Evolutionary conservation across 2,329 filamentous ascomycete species (phyloP).

Genomic region (Tolypocladium album): DNA sequence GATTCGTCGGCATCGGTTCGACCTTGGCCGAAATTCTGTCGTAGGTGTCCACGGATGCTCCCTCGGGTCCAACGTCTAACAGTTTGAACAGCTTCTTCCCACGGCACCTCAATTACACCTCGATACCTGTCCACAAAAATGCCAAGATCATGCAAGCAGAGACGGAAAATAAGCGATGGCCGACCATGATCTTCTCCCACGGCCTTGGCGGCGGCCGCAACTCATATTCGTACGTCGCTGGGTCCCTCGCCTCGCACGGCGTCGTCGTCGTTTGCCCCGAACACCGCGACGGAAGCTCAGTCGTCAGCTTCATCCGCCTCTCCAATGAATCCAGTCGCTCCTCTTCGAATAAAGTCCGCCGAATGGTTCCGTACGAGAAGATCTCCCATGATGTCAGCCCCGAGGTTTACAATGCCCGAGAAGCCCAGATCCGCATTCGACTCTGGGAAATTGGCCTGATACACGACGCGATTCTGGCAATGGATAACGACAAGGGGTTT

Average conservation of each 20-base stretch:
- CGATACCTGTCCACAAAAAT: conserved; percentile 63
- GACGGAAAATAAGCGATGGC: conserved; percentile 50
- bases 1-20: conserved; percentile 59
- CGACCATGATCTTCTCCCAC: conserved; percentile 78
- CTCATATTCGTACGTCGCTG: conserved; percentile 73
- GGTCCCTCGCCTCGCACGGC: conserved; percentile 70
- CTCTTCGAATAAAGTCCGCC: conserved; percentile 14
- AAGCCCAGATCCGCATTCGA: conserved; percentile 63
- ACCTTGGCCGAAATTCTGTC: conserved; percentile 48
- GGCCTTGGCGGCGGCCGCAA: conserved; percentile 74
- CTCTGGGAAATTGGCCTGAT: conserved; percentile 69
- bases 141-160: conserved; percentile 47
- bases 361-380: conserved; percentile 34
- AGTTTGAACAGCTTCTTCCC: conserved; percentile 45
- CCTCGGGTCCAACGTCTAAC: not conserved
- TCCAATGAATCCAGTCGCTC: conserved; percentile 33
- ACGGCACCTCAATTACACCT: conserved; percentile 61
- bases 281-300: conserved; percentile 71
- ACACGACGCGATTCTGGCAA: conserved; percentile 54
- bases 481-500: conserved; percentile 45
- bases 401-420: conserved; percentile 55
- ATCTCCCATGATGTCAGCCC: conserved; percentile 53
- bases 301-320: conserved; percentile 60
- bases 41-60: conserved; percentile 27
- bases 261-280: conserved; percentile 73